Evolutionary conservation across 208 protist species (phyloP).

Genomic region (Cochliopodium minus): DNA sequence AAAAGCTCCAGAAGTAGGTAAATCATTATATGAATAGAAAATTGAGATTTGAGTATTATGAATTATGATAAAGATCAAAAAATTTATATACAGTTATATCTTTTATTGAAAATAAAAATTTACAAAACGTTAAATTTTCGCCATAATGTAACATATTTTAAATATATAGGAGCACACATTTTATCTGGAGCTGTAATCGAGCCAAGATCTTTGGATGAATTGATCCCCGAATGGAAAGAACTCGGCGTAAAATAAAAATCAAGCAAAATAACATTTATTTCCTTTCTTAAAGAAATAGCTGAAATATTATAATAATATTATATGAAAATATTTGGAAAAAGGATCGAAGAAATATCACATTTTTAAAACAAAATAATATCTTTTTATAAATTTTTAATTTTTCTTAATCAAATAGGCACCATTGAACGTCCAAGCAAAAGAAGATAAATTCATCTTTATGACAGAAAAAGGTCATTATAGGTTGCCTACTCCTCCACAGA

Average conservation of each 20-base stretch:
- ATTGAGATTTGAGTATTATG: constrained; percentile 3
- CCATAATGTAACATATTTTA: not conserved
- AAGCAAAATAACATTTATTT: not conserved
- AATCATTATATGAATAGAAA: constrained; percentile 6
- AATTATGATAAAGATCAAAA: too few relatives aligned
- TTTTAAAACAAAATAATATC: too few relatives aligned
- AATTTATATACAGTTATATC: too few relatives aligned
- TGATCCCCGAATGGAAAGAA: constrained; percentile 79
- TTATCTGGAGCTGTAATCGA: constrained; percentile 90
- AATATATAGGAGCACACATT: constrained; percentile 78
- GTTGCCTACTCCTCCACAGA: constrained; percentile 45
- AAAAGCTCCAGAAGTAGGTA: constrained; percentile 78
- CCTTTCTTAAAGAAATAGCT: not conserved
- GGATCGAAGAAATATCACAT: too few relatives aligned
- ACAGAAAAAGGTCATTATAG: constrained; percentile 36
- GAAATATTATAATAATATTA: too few relatives aligned
- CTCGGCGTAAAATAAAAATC: constrained; percentile 9
- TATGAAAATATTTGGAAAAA: too few relatives aligned
- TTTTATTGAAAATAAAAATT: too few relatives aligned
- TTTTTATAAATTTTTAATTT: too few relatives aligned
- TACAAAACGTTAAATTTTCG: not conserved
- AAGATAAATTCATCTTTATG: constrained; percentile 65
- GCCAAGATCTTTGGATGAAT: constrained; percentile 69
- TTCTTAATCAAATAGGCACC: too few relatives aligned
- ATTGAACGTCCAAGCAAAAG: constrained; percentile 55